phyloP scores from a whole-genome alignment of 768 basidiomycete genomes.

The Amanita polypyramis region DNA sequence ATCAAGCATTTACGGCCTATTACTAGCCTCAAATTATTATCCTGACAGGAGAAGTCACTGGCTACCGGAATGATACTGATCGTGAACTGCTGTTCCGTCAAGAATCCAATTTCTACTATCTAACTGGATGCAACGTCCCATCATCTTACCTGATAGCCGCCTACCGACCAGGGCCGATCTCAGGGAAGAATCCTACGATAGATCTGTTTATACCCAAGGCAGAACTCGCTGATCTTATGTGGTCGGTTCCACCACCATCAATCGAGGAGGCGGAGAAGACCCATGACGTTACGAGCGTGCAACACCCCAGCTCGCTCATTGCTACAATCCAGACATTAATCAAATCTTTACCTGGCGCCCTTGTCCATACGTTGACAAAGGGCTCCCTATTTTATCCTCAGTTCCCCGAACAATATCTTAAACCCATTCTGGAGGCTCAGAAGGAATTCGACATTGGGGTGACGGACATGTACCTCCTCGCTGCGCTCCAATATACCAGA shows the following conservation, averaged over 20 bases:
- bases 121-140: constrained; percentile 73
- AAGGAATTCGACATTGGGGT: constrained; percentile 23
- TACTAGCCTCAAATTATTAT: constrained; percentile 59
- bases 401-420: constrained; percentile 32
- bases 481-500: constrained; percentile 73
- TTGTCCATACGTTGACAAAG: constrained; percentile 58
- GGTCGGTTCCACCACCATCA: constrained; percentile 76
- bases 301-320: constrained; percentile 37
- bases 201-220: constrained; percentile 75
- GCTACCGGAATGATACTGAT: constrained; percentile 76
- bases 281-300: constrained; percentile 51
- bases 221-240: constrained; percentile 69
- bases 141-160: constrained; percentile 55
- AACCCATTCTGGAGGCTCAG: constrained; percentile 22
- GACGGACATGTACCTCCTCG: constrained; percentile 56
- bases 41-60: constrained; percentile 51
- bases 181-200: constrained; percentile 30
- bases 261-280: constrained; percentile 38
- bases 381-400: constrained; percentile 41
- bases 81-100: constrained; percentile 58
- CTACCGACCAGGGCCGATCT: constrained; percentile 39
- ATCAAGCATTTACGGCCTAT: neutral
- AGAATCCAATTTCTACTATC: constrained; percentile 85
- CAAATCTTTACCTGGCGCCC: constrained; percentile 38
- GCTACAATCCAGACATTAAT: constrained; percentile 34